Evolutionary conservation across 148 eudicot genomes (phyloP).

Genomic region (Hydrangea macrophylla): DNA sequence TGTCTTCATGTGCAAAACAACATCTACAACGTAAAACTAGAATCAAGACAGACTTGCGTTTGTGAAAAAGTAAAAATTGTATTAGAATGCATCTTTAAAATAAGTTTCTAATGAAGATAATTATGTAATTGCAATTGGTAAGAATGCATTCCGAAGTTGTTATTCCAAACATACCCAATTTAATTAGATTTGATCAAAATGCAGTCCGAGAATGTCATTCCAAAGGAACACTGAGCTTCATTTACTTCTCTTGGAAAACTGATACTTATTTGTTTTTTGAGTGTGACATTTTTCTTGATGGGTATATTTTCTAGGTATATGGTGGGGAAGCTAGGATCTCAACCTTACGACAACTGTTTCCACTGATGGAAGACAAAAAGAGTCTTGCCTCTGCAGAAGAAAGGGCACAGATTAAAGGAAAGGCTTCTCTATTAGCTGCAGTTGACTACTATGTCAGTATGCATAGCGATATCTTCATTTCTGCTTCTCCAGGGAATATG

Average conservation of each 20-base stretch:
- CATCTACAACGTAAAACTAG: too few relatives aligned
- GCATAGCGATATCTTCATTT: conserved; percentile 87
- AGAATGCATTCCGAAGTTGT: too few relatives aligned
- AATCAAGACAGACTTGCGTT: too few relatives aligned
- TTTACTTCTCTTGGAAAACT: background rate
- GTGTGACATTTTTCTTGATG: background rate
- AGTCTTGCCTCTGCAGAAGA: conserved; percentile 72
- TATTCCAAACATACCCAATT: too few relatives aligned
- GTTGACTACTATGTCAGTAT: conserved; percentile 94
- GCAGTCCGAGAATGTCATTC: background rate
- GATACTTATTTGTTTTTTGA: background rate
- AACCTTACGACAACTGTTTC: conserved; percentile 67
- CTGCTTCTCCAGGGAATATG: conserved; percentile 99
- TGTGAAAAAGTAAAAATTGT: too few relatives aligned
- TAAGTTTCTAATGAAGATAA: too few relatives aligned
- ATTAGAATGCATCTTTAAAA: too few relatives aligned
- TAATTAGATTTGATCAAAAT: too few relatives aligned
- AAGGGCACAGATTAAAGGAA: conserved; percentile 64
- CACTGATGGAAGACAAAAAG: conserved; percentile 86
- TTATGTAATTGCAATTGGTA: too few relatives aligned
- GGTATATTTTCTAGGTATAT: conserved; percentile 47
- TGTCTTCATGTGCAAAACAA: too few relatives aligned
- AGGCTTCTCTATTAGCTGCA: conserved; percentile 88
- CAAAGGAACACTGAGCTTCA: too few relatives aligned
- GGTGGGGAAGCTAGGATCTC: conserved; percentile 92